Base-by-base conservation (phyloP, 805 yeast genomes). In the Phaffomyces antillensis region DNA sequence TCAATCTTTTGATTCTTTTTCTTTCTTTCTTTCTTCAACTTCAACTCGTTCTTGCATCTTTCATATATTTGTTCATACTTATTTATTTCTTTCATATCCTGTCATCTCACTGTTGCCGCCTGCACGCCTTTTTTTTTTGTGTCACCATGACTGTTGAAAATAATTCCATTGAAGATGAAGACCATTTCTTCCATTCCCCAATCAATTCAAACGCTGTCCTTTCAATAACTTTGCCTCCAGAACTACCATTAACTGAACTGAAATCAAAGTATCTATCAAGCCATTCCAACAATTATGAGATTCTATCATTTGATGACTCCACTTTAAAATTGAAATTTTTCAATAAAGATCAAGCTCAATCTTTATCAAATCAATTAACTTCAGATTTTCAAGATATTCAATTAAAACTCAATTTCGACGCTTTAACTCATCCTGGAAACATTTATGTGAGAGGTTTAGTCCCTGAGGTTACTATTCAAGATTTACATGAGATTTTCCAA, bases 341-440 rank as follows among this genome's bases (percentile, higher is more conserved):
- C 47, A 40, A 49, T 40, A 55, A 55, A 40, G 41, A 40, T 12
- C 48, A 53, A 6, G 55, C 56, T 12, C 47, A 45, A 16, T 13
- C 15, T 2, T 35, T 54, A 3, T 37, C 42, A 26, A 41, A 43
- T 7, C 16, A 41, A 20, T n/a, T 51, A n/a, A 12, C 15, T 4
- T 20, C 20, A 7, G 43, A 39, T 6, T 39, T 34, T 13, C 36
- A 37, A 3, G 42, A 36, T 2, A 12, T 42, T 4, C 15, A 40
- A 8, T 37, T 54, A 11, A 49, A 49, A 17, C 49, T 63, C 18
- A 52, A 52, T 38, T 52, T 38, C 42, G 63, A 64, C 38, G 44
- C 63, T 1, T 52, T 71, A 11, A 68, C 76, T 3, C 77, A 74
- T 49, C 85, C 84, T 1, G 86, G 84, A 2, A 72, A 73, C 48